Evolutionary conservation across 2,329 filamentous ascomycete species (phyloP), one percentile per base, ranked within the genome.

Genomic region (Aureobasidium sp.): DNA sequence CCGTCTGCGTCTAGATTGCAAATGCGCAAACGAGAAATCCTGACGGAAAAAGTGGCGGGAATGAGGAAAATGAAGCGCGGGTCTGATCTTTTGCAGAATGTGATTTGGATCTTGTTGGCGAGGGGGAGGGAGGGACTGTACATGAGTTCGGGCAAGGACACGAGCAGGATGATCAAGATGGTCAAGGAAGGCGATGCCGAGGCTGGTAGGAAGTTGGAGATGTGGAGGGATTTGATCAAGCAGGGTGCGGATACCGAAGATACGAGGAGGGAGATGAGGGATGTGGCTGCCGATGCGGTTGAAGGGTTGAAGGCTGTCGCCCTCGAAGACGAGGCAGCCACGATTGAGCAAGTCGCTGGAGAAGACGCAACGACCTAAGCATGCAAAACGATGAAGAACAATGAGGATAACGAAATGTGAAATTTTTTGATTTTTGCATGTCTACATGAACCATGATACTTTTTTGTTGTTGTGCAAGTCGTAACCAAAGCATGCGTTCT

Each of bases 121-220:
- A 60, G 60, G 2, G 23, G 35, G 19, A 33, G 35, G 13, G 63
- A 63, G 10, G 66, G 68, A 0, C 42, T 72, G 23, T 73, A 68
- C 51, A 67, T 72, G 49, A 70, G 68, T 59, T 67, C 68, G 4
- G 71, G 71, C 9, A 72, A 69, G 55, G 71, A 73, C 53, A 72
- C 71, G 3, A 71, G 65, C 23, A 63, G 70, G 43, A 71, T 73
- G 70, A 70, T 73, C 47, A 69, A 67, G 60, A 65, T 64, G 50
- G 69, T 65, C 29, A 63, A 65, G 19, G 54, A 59, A 21, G 66
- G 65, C 5, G 64, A 70, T 54, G 61, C 47, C 1, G 68, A 65
- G n/a, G 62, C 63, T 25, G 66, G 59, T 11, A 61, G 51, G 43
- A 64, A 66, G 58, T 54, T 73, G 46, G 65, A 66, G 13, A 51